Base-by-base conservation (phyloP, 805 yeast genomes). In the Lipomyces anomalus region DNA sequence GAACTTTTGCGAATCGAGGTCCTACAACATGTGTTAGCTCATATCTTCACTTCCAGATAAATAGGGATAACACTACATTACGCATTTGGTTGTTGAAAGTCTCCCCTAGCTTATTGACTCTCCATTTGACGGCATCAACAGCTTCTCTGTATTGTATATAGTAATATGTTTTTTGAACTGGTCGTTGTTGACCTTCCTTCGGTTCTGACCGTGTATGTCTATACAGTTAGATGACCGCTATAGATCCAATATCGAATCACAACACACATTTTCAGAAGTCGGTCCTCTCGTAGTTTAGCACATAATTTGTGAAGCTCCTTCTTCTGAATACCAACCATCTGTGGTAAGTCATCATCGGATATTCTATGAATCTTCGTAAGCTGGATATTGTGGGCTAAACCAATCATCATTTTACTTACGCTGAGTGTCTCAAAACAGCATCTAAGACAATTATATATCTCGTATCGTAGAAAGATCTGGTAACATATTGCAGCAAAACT, bases 101-200 rank as follows among this genome's bases (percentile, higher is more conserved):
- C 56, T 81, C 82, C 11, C 86, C 97, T 22, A 92, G 74, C 38
- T 84, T 78, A 63, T 90, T 95, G 48, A 90, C 84, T 61, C 89
- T 88, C 97, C 97, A 92, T 66, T 92, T 92, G 61, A 92, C 79
- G 3, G 96, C 79, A 67, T 92, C 98, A 34, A 92, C 85, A 0
- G 97, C 95, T 63, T 88, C 95, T 2, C 96, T 86, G 61, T 77
- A 79, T 61, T 87, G 95, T 44, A 90, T 81, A 64, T 77, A 92
- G 67, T 82, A 92, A 58, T 87, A 87, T 2, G 90, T 83, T 57
- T 89, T 75, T 22, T 81, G 75, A 38, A 80, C 79, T 45, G 82
- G 76, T 51, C 95, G 72, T 50, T 70, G 68, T 46, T 75, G 73
- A 3, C 76, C 79, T 48, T 76, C 83, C 52, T 78, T 74, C 60